A percentile compares a stretch with the other conserved stretches of the same genome.
Conservation (phyloP, 805 yeast genomes). For the Kodamaea kakaduensis region DNA sequence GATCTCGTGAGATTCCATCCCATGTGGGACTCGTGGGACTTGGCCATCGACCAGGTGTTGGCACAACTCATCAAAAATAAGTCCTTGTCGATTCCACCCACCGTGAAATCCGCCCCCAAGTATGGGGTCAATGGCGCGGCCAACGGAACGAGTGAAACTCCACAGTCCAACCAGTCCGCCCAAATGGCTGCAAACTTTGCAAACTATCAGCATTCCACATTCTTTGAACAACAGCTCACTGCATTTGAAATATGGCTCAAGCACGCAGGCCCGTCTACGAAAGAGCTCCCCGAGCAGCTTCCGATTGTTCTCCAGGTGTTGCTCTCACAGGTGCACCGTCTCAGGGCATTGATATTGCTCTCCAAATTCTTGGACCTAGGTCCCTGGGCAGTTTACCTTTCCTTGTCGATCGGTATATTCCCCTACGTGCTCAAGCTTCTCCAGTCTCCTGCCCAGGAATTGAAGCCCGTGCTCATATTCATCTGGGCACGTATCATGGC, state of each 20-base stretch:
- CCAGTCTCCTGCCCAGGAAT: constrained; percentile 92
- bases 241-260: constrained; percentile 96
- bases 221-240: constrained; percentile 92
- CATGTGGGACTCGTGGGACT: constrained; percentile 98
- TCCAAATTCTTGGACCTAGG: constrained; percentile 89
- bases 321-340: constrained; percentile 88
- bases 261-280: constrained; percentile 73
- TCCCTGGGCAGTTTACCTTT: constrained; percentile 95
- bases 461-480: constrained; percentile 89
- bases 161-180: neutral
- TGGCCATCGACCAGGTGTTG: constrained; percentile 91
- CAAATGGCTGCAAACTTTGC: constrained; percentile 20
- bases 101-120: constrained; percentile 9
- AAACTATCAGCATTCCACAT: constrained; percentile 83
- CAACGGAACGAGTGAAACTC: constrained; percentile 2
- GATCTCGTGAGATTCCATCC: constrained; percentile 75
- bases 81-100: constrained; percentile 4
- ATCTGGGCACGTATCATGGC: constrained; percentile 99
- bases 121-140: neutral
- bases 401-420: constrained; percentile 90
- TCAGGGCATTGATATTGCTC: constrained; percentile 78
- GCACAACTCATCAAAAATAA: constrained; percentile 56
- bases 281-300: constrained; percentile 89
- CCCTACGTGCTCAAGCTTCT: constrained; percentile 87
- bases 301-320: constrained; percentile 92